phyloP scores from a whole-genome alignment of 139 green algal species.

The Chlorella sp. region DNA sequence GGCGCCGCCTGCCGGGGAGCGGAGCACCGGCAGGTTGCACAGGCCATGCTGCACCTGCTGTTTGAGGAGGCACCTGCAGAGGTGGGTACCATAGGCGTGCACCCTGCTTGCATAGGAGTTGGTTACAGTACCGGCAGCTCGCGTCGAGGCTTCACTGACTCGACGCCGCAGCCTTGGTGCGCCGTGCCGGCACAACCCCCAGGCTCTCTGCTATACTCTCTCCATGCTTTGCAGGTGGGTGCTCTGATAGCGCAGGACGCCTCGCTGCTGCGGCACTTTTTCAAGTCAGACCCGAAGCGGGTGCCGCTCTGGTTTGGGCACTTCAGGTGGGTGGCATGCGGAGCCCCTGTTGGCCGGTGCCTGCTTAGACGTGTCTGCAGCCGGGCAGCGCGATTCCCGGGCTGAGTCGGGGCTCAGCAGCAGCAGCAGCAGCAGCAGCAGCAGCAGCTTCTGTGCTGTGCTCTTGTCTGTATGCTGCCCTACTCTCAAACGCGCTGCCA shows the following conservation, averaged over 20 bases:
- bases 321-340: conserved; percentile 40
- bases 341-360: too few relatives aligned
- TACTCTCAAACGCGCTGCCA: too few relatives aligned
- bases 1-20: conserved; percentile 3
- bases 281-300: conserved; percentile 4
- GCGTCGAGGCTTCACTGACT: too few relatives aligned
- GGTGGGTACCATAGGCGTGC: background rate
- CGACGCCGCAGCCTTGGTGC: background rate
- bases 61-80: background rate
- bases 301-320: conserved; percentile 61
- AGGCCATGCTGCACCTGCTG: conserved; percentile 28
- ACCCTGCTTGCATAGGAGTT: too few relatives aligned
- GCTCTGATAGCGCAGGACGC: conserved; percentile 20
- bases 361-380: too few relatives aligned
- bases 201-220: background rate
- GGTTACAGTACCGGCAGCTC: too few relatives aligned
- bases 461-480: too few relatives aligned
- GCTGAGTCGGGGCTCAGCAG: too few relatives aligned
- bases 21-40: conserved; percentile 13
- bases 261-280: conserved; percentile 25
- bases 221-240: conserved; percentile 10
- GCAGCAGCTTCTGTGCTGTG: too few relatives aligned
- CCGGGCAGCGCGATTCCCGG: too few relatives aligned
- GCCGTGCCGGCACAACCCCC: background rate
- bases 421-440: too few relatives aligned